Percentiles rank a stretch among this genome's conserved stretches.
Conservation (phyloP, 2,329 filamentous ascomycete species). For the Epichloe elymi region DNA sequence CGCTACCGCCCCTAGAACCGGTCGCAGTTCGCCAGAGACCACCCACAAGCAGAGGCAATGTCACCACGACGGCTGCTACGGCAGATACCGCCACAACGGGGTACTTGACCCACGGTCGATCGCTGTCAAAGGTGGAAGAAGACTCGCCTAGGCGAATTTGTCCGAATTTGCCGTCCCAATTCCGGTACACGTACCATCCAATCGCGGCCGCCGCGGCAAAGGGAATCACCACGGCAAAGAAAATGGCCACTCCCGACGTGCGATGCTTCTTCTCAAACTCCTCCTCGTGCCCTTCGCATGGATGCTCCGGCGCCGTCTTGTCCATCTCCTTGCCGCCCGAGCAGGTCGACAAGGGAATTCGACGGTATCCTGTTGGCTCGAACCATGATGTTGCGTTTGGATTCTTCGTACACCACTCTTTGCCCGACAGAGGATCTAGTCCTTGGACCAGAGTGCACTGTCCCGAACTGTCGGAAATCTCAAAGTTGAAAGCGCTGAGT, state of each 20-base stretch:
- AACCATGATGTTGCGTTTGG: conserved; percentile 65
- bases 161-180: conserved; percentile 84
- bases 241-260: conserved; percentile 59
- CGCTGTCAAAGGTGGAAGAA: conserved; percentile 43
- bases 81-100: conserved; percentile 64
- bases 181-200: conserved; percentile 75
- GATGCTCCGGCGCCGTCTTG: conserved; percentile 37
- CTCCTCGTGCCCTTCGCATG: conserved; percentile 68
- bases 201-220: conserved; percentile 55
- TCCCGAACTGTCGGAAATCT: conserved; percentile 53
- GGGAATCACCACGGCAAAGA: conserved; percentile 73
- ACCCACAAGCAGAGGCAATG: conserved; percentile 56
- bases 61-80: conserved; percentile 42
- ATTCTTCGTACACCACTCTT: conserved; percentile 42
- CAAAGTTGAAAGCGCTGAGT: conserved; percentile 79
- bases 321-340: conserved; percentile 62
- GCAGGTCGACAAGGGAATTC: conserved; percentile 83
- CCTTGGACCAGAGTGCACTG: conserved; percentile 68
- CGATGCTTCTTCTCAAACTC: conserved; percentile 64
- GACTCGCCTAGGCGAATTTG: conserved; percentile 78
- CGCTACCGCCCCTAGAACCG: conserved; percentile 34
- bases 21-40: conserved; percentile 57
- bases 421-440: conserved; percentile 42
- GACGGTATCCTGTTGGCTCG: conserved; percentile 76
- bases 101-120: conserved; percentile 67